Evolutionary conservation across 73 alveolate species (phyloP).

Genomic region (Tetrahymena elliotti): DNA sequence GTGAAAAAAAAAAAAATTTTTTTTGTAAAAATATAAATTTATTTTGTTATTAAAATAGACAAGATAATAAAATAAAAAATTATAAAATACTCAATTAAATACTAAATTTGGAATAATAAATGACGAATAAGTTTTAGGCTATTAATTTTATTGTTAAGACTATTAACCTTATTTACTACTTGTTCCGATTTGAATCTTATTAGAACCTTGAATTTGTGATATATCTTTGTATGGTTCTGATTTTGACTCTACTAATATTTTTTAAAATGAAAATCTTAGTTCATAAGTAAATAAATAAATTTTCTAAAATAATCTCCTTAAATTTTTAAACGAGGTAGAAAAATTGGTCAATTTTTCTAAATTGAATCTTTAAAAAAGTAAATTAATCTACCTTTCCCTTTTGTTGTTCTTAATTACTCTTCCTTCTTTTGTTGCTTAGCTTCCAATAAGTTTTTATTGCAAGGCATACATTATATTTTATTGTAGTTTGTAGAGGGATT

Average conservation of each 20-base stretch:
- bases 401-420: background rate
- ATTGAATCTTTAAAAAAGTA: background rate
- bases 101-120: background rate
- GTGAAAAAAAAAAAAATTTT: too few relatives aligned
- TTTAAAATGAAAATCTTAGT: background rate
- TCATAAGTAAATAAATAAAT: background rate
- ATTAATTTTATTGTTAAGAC: background rate
- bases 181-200: background rate
- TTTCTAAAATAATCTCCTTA: background rate
- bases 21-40: too few relatives aligned
- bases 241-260: background rate
- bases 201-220: background rate
- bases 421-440: background rate
- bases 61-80: background rate
- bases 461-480: background rate
- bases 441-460: background rate
- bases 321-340: background rate
- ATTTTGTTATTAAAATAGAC: background rate
- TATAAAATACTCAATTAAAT: background rate
- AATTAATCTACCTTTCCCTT: background rate
- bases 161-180: background rate
- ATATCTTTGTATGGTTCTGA: background rate
- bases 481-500: background rate
- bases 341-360: too few relatives aligned
- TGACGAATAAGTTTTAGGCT: background rate